phyloP scores from a whole-genome alignment of 1,284 basidiomycete species.

The Boletus mariae region DNA sequence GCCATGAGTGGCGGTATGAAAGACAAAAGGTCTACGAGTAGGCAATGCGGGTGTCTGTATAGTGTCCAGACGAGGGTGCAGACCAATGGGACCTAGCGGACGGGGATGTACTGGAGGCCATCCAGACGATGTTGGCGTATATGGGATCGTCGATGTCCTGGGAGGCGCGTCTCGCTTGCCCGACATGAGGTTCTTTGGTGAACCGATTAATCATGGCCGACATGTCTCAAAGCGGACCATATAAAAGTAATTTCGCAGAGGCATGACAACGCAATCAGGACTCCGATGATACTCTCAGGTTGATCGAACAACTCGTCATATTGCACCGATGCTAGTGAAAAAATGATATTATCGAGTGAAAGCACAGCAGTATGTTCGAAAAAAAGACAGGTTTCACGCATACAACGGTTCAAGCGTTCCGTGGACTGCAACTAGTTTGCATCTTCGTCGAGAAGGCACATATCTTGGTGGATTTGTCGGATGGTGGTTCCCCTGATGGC shows the following conservation, averaged over 20 bases:
- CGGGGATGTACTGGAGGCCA: constrained; percentile 24
- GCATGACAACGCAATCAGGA: too few relatives aligned
- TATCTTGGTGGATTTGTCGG: constrained; percentile 66
- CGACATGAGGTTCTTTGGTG: background rate
- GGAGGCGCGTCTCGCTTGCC: background rate
- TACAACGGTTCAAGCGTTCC: background rate
- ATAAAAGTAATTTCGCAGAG: too few relatives aligned
- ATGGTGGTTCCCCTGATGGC: constrained; percentile 60
- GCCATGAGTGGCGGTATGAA: constrained; percentile 19
- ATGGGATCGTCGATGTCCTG: constrained; percentile 20
- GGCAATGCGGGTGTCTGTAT: constrained; percentile 16
- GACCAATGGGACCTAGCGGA: constrained; percentile 10
- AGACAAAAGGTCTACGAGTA: constrained; percentile 16
- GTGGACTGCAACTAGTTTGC: constrained; percentile 19
- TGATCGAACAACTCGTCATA: too few relatives aligned
- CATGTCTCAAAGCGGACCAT: too few relatives aligned
- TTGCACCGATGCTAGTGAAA: background rate
- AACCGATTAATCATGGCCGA: background rate
- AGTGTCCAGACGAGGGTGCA: constrained; percentile 10
- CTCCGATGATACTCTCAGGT: too few relatives aligned
- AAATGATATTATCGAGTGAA: background rate
- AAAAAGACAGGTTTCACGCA: background rate
- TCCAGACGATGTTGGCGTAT: constrained; percentile 16
- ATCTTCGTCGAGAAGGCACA: constrained; percentile 50
- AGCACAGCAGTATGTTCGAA: background rate